phyloP scores from a whole-genome alignment of 768 basidiomycete species.

The Termitomyces sp. region DNA sequence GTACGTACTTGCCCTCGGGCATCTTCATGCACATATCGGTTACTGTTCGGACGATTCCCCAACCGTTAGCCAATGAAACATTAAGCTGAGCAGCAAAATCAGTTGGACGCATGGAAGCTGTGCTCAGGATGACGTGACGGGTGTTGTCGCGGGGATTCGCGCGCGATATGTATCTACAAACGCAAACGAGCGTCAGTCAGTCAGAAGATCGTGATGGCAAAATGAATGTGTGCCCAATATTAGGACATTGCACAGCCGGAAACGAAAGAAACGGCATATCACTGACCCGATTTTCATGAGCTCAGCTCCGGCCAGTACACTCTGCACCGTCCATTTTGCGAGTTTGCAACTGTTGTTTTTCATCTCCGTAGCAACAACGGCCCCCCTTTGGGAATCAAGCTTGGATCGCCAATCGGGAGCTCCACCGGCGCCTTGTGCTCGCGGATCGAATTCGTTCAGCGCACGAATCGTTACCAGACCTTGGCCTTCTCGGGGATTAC shows the following conservation, averaged over 20 bases:
- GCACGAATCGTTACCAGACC: conserved; percentile 90
- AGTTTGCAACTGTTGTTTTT: conserved; percentile 99
- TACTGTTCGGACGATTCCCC: conserved; percentile 97
- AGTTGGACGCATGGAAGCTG: conserved; percentile 88
- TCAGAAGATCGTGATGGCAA: conserved; percentile 3
- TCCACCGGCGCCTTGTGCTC: conserved; percentile 85
- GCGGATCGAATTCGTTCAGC: conserved; percentile 94
- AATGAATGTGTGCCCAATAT: neutral
- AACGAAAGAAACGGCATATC: neutral
- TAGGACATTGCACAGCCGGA: neutral
- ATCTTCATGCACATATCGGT: conserved; percentile 94
- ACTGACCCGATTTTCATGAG: conserved; percentile 95
- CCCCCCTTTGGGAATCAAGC: conserved; percentile 93
- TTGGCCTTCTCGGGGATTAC: conserved; percentile 63
- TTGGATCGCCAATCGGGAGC: conserved; percentile 99
- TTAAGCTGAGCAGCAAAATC: conserved; percentile 96
- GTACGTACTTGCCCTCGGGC: conserved; percentile 96
- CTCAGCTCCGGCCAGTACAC: conserved; percentile 92
- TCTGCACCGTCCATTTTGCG: conserved; percentile 96
- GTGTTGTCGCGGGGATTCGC: conserved; percentile 92
- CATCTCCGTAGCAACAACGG: conserved; percentile 99
- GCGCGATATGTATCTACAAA: conserved; percentile 85
- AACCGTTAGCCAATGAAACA: conserved; percentile 91
- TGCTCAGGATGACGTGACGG: conserved; percentile 93
- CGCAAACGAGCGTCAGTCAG: conserved; percentile 1